Evolutionary conservation across 306 rosid species (phyloP), one percentile per base, ranked within the genome.

Genomic region (Malus asiatica): DNA sequence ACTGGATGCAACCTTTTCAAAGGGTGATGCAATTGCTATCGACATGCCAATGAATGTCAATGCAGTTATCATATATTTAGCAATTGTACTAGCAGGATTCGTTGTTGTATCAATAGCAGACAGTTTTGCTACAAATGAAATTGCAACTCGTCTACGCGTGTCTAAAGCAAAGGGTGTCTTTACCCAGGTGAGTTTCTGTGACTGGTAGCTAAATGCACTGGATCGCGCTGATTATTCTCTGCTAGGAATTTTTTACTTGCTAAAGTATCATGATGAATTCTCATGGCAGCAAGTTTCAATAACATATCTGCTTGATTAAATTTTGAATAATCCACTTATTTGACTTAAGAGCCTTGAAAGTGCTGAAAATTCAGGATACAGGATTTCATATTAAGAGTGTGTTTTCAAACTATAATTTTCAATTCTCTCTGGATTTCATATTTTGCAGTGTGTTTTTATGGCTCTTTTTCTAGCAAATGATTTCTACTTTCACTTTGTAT

Each of bases 41-140:
- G 97, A 93, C 86, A 88, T 88, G 94, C 93, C 90, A 67, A 90
- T 93, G 98, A 93, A 96, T 30, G 93, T 81, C 75, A 76, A 74
- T 76, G 87, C 98, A 18, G 96, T 93, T 73, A 72, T 91, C 72
- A 90, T 93, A 79, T 93, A 91, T 78, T 76, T 93, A 77, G 97
- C 96, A 35, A 87, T 90, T 79, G 67, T 93, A 79, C 81, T 91
- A 32, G 90, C 93, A 5, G 97, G 98, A 82, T 78, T 84, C n/a
- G 82, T 85, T 71, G 98, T 93, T 61, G 98, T 93, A 40, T 88
- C 98, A 19, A 91, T 93, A 87, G 97, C 96, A 51, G 97, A 93
- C 79, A 91, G 98, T 87, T 93, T 93, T 84, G 90, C 93, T 45
- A 88, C 86, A 3, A 87, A 82, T 70, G 93, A 93, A 86, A 90